Percentiles rank a stretch among this genome's conserved stretches.
Evolutionary conservation across 805 yeast genomes (phyloP).

Genomic region (Diddensiella santjacobensis): DNA sequence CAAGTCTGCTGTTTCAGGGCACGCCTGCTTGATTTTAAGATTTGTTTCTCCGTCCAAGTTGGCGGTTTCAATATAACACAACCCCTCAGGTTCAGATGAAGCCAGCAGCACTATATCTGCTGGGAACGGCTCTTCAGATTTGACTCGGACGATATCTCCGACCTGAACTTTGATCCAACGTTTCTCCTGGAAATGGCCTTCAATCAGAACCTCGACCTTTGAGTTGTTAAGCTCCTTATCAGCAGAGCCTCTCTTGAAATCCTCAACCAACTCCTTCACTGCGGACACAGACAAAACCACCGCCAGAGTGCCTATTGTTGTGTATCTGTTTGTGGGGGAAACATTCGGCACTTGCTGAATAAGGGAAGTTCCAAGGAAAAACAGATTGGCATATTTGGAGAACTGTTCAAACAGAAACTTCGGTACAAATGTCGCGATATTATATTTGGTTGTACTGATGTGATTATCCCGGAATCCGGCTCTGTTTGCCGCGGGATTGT

Average conservation of each 20-base stretch:
- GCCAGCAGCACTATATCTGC: constrained; percentile 83
- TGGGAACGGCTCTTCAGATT: constrained; percentile 86
- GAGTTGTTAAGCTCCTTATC: constrained; percentile 88
- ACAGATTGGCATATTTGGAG: constrained; percentile 92
- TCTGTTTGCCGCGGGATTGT: constrained; percentile 55
- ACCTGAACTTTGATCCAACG: constrained; percentile 87
- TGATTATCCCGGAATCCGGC: constrained; percentile 72
- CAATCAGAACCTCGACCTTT: constrained; percentile 54
- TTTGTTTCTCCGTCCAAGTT: constrained; percentile 98
- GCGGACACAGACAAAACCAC: constrained; percentile 90
- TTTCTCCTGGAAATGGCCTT: constrained; percentile 59
- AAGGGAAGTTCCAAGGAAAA: constrained; percentile 84
- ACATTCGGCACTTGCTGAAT: constrained; percentile 98
- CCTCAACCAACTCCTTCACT: constrained; percentile 85
- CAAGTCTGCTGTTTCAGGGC: constrained; percentile 67
- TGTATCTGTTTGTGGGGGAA: constrained; percentile 91
- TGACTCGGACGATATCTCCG: constrained; percentile 85
- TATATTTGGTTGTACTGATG: constrained; percentile 93
- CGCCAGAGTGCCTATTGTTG: constrained; percentile 87
- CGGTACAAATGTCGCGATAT: constrained; percentile 87
- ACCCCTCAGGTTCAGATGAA: constrained; percentile 97
- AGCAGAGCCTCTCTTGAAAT: constrained; percentile 78
- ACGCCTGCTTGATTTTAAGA: constrained; percentile 87
- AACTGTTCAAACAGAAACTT: constrained; percentile 95
- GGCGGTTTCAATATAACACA: constrained; percentile 96